Conservation (phyloP, 805 yeast genomes). For the Wickerhamia fluorescens region DNA sequence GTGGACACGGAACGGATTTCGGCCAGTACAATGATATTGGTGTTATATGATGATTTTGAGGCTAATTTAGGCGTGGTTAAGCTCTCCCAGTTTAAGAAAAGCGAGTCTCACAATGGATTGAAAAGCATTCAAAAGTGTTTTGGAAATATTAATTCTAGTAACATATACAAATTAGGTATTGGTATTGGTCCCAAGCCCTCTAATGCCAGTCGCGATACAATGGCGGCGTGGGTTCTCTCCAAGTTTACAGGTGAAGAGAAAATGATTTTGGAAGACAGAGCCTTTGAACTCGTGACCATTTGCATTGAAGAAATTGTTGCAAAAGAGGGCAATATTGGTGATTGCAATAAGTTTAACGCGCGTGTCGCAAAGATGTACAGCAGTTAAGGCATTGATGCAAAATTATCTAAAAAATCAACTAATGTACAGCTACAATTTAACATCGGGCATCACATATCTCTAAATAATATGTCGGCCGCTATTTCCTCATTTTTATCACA, state of each 20-base stretch:
- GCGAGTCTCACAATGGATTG: conserved; percentile 36
- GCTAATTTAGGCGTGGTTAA: conserved; percentile 21
- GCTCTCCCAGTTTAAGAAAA: conserved; percentile 23
- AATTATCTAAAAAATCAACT: too few species aligned
- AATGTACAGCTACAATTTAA: too few species aligned
- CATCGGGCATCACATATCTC: conserved; percentile 32
- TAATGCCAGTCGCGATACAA: conserved; percentile 24
- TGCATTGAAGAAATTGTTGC: conserved; percentile 16
- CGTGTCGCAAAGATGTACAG: conserved; percentile 3
- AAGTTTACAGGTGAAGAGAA: conserved; percentile 21
- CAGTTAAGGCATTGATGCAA: too few species aligned
- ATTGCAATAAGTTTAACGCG: conserved; percentile 22
- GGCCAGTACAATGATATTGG: conserved; percentile 9
- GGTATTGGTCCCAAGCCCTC: conserved; percentile 38
- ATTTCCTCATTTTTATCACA: conserved; percentile 97
- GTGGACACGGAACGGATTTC: conserved; percentile 13
- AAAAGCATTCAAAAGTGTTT: conserved; percentile 4
- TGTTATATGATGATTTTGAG: conserved; percentile 36
- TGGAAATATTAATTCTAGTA: conserved; percentile 2
- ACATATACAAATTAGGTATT: conserved; percentile 26
- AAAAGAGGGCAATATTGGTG: conserved; percentile 15
- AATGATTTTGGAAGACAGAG: conserved; percentile 7
- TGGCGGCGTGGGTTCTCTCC: conserved; percentile 38
- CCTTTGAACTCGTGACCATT: conserved; percentile 10
- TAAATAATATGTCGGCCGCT: conserved; percentile 85